Conservation (phyloP, 805 yeast species). For the Spathaspora girioi region DNA sequence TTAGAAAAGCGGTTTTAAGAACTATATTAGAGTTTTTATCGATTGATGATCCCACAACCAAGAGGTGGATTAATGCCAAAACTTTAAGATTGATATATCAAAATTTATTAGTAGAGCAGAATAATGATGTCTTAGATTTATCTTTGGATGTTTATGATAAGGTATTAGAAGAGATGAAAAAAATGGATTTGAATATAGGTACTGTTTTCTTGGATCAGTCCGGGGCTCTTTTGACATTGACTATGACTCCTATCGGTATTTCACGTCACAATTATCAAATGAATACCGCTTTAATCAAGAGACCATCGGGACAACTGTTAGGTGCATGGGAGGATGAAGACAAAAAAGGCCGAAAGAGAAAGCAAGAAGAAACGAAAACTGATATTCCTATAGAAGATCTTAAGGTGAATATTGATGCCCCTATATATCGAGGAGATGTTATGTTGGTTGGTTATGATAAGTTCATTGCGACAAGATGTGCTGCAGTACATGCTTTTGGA, state of each 20-base stretch:
- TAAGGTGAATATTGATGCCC: conserved; percentile 86
- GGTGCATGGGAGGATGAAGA: conserved; percentile 21
- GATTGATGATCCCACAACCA: conserved; percentile 46
- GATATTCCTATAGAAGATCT: conserved; percentile 56
- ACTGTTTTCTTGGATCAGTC: conserved; percentile 53
- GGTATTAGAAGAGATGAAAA: conserved; percentile 46
- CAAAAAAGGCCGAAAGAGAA: conserved; percentile 49
- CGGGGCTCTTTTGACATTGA: conserved; percentile 56
- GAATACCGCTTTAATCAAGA: conserved; percentile 69
- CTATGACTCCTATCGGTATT: conserved; percentile 94
- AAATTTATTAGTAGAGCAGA: conserved; percentile 86
- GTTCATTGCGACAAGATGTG: conserved; percentile 69
- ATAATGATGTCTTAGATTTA: conserved; percentile 60
- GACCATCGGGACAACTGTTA: conserved; percentile 67
- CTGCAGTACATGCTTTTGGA: conserved; percentile 77
- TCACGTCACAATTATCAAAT: conserved; percentile 84
- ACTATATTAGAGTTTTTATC: conserved; percentile 75
- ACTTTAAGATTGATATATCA: conserved; percentile 77
- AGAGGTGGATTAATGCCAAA: conserved; percentile 76
- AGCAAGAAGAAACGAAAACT: conserved; percentile 17
- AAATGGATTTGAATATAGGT: conserved; percentile 46
- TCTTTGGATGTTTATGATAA: conserved; percentile 60
- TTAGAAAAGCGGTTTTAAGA: conserved; percentile 80
- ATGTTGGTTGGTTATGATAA: conserved; percentile 75
- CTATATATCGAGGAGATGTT: conserved; percentile 88